Evolutionary conservation across 371 early-diverging fungal species (phyloP).

Genomic region (Mycotypha africana): DNA sequence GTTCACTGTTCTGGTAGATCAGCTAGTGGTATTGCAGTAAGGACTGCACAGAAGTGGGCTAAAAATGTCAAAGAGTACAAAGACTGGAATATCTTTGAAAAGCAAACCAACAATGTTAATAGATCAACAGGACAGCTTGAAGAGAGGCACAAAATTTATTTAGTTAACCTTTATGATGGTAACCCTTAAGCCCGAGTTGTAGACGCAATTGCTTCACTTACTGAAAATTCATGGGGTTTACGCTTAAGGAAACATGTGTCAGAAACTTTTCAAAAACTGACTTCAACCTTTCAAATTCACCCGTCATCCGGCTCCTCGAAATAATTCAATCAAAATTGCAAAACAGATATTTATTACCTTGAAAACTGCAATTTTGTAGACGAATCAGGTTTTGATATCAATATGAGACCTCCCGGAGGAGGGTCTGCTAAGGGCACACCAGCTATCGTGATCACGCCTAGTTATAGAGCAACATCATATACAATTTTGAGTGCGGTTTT

Average conservation of each 20-base stretch:
- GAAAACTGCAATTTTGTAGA: too few relatives aligned
- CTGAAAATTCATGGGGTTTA: conserved; percentile 4
- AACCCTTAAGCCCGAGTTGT: conserved; percentile 7
- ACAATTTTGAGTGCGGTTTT: too few relatives aligned
- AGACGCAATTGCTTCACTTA: conserved; percentile 7
- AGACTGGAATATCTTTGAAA: conserved; percentile 9
- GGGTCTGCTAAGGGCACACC: too few relatives aligned
- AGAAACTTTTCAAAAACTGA: conserved; percentile 6
- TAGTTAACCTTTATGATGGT: conserved; percentile 7
- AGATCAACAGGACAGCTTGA: conserved; percentile 8
- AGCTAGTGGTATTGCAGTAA: conserved; percentile 8
- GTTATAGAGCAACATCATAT: too few relatives aligned
- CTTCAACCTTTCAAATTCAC: conserved; percentile 7
- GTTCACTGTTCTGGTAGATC: conserved; percentile 5
- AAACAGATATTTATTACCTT: conserved; percentile 10
- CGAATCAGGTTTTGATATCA: too few relatives aligned
- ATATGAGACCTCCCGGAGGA: too few relatives aligned
- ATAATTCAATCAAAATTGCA: conserved; percentile 13
- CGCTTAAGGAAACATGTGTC: conserved; percentile 1
- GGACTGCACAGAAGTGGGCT: conserved; percentile 15
- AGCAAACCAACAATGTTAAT: conserved; percentile 9
- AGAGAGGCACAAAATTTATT: conserved; percentile 6
- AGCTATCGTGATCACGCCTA: too few relatives aligned
- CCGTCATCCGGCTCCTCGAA: conserved; percentile 13
- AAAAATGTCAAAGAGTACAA: conserved; percentile 11